These are phyloP conservation scores for Ogataea populi-albae DNA, from an alignment of 805 yeast genomes.

Conservation along the genomic window DNA sequence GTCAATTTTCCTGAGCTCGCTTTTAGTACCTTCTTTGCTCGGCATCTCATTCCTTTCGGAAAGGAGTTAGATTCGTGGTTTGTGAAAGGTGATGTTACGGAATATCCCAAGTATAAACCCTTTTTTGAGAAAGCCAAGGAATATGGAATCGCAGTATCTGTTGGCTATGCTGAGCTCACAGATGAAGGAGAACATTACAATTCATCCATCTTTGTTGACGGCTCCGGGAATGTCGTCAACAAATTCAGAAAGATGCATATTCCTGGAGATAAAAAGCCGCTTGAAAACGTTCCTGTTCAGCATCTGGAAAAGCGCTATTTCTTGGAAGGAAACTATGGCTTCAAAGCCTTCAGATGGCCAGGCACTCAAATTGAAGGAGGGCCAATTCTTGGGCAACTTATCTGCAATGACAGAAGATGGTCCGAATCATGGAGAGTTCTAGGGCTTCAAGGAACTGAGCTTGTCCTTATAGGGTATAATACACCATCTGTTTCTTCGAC, in stretches of 20 bases:
- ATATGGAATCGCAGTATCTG: conserved; percentile 29
- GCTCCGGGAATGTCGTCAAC: conserved; percentile 29
- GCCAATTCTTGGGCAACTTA: conserved; percentile 34
- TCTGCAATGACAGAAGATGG: conserved; percentile 41
- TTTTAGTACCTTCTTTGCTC: conserved; percentile 26
- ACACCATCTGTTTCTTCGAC: conserved; percentile 26
- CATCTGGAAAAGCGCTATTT: conserved; percentile 38
- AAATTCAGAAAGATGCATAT: conserved; percentile 39
- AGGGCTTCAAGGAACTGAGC: conserved; percentile 38
- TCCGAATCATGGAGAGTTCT: conserved; percentile 39
- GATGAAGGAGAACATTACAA: conserved; percentile 38
- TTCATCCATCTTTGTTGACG: conserved; percentile 33
- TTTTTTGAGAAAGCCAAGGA: conserved; percentile 37
- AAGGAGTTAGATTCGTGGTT: conserved; percentile 34
- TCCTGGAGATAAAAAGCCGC: conserved; percentile 36
- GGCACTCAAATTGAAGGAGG: conserved; percentile 19
- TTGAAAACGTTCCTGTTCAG: conserved; percentile 28
- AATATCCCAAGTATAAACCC: conserved; percentile 26
- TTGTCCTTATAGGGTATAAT: conserved; percentile 35
- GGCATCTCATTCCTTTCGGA: conserved; percentile 31
- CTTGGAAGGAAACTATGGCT: conserved; percentile 34
- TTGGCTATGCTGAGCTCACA: conserved; percentile 40
- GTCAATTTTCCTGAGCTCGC: conserved; percentile 36
- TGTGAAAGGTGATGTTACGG: conserved; percentile 35
- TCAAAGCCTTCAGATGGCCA: conserved; percentile 31